These are phyloP conservation scores for Tolypocladium guangdongense DNA, from an alignment of 2,329 filamentous ascomycete genomes.

Conservation along the genomic window DNA sequence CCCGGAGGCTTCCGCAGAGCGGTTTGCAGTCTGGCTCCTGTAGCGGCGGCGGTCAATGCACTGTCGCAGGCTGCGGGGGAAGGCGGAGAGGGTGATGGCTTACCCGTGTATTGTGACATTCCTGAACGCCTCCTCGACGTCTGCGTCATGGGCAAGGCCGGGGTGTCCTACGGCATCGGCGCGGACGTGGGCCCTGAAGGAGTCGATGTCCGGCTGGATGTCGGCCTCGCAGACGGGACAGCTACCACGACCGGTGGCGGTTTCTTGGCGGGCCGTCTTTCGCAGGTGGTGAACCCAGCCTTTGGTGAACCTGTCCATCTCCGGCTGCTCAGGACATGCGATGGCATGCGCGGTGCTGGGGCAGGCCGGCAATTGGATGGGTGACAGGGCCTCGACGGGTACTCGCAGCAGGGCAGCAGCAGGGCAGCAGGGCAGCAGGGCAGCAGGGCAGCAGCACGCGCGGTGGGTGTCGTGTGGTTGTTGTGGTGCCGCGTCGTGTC, in stretches of 20 bases:
- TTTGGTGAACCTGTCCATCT: slow-evolving; percentile 5
- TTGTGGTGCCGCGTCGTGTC: not conserved
- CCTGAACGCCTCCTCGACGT: slow-evolving; percentile 14
- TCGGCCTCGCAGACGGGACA: slow-evolving; percentile 15
- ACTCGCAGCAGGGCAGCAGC: not conserved
- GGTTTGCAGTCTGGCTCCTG: not conserved
- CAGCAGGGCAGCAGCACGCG: not conserved
- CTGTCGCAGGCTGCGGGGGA: not conserved
- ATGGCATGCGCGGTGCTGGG: not conserved
- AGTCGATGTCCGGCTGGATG: slow-evolving; percentile 12
- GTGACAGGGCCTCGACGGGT: not conserved
- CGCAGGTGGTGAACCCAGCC: slow-evolving; percentile 14
- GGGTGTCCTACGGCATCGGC: slow-evolving; percentile 8
- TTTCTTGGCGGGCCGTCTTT: slow-evolving; percentile 11
- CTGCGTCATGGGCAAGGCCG: slow-evolving; percentile 11
- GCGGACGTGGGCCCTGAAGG: slow-evolving; percentile 15
- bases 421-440: no score
- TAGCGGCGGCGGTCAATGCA: not conserved
- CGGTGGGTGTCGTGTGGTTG: not conserved
- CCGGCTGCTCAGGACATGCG: not conserved
- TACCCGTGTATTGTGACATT: slow-evolving; percentile 9
- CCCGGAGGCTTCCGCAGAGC: not conserved
- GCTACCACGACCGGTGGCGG: slow-evolving; percentile 4
- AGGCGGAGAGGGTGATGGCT: not conserved
- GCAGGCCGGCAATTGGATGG: not conserved